Conservation (phyloP, 108 stramenopile genomes). For the Asterionellopsis glacialis region DNA sequence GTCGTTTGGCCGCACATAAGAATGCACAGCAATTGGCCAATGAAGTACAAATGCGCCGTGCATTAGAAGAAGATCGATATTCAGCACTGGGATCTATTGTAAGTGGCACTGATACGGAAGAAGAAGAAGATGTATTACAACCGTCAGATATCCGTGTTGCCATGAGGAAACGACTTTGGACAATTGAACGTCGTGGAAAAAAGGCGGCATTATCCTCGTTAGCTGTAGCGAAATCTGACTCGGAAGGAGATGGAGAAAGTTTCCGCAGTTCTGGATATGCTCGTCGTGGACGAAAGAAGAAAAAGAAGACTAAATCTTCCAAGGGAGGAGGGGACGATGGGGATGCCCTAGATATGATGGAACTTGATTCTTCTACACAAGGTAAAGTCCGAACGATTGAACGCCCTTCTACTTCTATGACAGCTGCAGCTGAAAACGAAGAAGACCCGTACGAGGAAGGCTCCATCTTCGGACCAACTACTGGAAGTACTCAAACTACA, state of each 20-base stretch:
- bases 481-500: conserved; percentile 75
- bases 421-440: neutral
- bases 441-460: conserved; percentile 50
- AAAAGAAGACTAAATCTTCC: conserved; percentile 14
- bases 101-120: conserved; percentile 19
- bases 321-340: neutral
- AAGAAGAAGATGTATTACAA: conserved; percentile 17
- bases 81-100: conserved; percentile 71
- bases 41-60: conserved; percentile 83
- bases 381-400: too few relatives aligned
- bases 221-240: conserved; percentile 3
- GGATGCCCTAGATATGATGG: neutral
- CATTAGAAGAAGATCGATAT: conserved; percentile 82
- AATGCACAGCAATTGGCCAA: conserved; percentile 43
- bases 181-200: conserved; percentile 6
- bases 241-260: conserved; percentile 23
- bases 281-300: conserved; percentile 82
- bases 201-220: neutral
- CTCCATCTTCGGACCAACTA: conserved; percentile 83
- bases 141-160: conserved; percentile 26
- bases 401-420: neutral
- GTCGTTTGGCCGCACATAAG: too few relatives aligned
- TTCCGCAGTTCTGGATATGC: neutral
- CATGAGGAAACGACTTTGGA: conserved; percentile 33
- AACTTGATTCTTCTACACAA: neutral